Percentiles rank a stretch among this genome's conserved stretches.
Conservation (phyloP, 805 yeast species). For the Wickerhamiella vanderwaltii region DNA sequence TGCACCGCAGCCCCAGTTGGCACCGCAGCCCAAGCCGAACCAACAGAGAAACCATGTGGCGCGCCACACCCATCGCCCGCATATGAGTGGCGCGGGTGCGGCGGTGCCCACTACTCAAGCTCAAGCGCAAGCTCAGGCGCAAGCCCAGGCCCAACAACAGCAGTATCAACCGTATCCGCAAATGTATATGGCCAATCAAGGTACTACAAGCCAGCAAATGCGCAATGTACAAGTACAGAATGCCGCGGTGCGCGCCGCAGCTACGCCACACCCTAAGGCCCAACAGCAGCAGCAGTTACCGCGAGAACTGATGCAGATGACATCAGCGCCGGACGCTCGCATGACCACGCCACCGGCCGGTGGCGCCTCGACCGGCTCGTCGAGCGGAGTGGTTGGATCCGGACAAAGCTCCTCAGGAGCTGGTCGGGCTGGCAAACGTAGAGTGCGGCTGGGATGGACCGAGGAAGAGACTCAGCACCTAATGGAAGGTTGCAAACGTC, state of each 20-base stretch:
- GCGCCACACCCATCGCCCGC: constrained; percentile 5
- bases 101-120: too few relatives aligned
- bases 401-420: too few relatives aligned
- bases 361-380: too few relatives aligned
- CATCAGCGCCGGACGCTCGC: constrained; percentile 1
- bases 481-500: constrained; percentile 33
- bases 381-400: too few relatives aligned
- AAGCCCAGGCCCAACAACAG: constrained; percentile 3
- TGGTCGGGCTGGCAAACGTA: constrained; percentile 27
- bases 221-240: constrained; percentile 3
- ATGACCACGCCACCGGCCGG: constrained; percentile 4
- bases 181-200: constrained; percentile 3
- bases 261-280: background rate
- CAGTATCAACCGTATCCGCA: constrained; percentile 7
- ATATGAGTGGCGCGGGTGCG: constrained; percentile 1
- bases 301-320: background rate
- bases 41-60: background rate
- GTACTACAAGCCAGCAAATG: background rate
- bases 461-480: constrained; percentile 33
- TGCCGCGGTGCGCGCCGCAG: constrained; percentile 5
- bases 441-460: constrained; percentile 32
- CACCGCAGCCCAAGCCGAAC: constrained; percentile 1
- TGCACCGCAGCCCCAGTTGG: background rate
- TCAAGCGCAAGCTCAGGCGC: constrained; percentile 5
- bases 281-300: background rate